Conservation (phyloP, 1,284 basidiomycete genomes). For the Irpex sp. region DNA sequence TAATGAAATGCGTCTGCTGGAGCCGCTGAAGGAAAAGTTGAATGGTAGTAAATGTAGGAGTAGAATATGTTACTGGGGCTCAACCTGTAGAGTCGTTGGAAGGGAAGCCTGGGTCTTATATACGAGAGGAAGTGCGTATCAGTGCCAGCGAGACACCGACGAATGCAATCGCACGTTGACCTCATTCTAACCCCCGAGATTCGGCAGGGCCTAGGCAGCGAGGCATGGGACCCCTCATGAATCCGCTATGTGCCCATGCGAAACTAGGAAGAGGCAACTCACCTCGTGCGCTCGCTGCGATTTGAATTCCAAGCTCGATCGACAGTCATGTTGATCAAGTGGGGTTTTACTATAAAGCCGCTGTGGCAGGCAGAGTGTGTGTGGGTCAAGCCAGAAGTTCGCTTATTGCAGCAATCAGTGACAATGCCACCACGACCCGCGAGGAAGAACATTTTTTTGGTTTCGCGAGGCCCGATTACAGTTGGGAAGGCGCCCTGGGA, state of each 20-base stretch:
- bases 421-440: not conserved
- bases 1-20: conserved; percentile 28
- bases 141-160: conserved; percentile 25
- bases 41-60: not conserved
- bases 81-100: conserved; percentile 3
- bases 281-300: not conserved
- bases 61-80: conserved; percentile 9
- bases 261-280: not conserved
- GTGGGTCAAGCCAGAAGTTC: not conserved
- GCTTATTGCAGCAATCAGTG: not conserved
- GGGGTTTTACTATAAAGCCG: not conserved
- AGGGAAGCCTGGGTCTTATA: conserved; percentile 12
- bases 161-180: conserved; percentile 27
- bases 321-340: not conserved
- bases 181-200: conserved; percentile 24
- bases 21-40: conserved; percentile 1
- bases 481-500: not conserved
- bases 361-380: not conserved
- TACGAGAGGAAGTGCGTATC: conserved; percentile 22
- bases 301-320: not conserved
- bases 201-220: conserved; percentile 27
- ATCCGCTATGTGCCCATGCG: conserved; percentile 7
- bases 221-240: conserved; percentile 29
- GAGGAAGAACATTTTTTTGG: not conserved
- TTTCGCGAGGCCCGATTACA: not conserved